Evolutionary conservation across 2,329 filamentous ascomycete genomes (phyloP).

Genomic region (Teratosphaeria nubilosa): DNA sequence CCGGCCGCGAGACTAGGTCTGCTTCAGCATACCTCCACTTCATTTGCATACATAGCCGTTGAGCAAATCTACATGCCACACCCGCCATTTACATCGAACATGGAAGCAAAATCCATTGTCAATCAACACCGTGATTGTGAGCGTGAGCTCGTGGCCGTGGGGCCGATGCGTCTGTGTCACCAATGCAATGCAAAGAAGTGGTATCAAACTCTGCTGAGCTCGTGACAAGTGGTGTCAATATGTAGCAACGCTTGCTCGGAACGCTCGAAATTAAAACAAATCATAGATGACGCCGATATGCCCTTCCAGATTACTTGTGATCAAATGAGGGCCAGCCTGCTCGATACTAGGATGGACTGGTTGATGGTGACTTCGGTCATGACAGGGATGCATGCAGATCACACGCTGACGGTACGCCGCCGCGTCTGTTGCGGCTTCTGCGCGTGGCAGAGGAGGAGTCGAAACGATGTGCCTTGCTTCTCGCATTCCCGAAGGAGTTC

Average conservation of each 20-base stretch:
- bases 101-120: too few species aligned
- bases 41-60: not conserved
- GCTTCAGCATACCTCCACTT: conserved; percentile 9
- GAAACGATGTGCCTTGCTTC: conserved; percentile 74
- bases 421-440: conserved; percentile 55
- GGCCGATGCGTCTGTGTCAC: conserved; percentile 9
- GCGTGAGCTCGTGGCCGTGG: conserved; percentile 9
- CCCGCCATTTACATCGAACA: not conserved
- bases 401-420: conserved; percentile 41
- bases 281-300: not conserved
- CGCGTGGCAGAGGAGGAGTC: conserved; percentile 83
- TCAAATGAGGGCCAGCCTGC: conserved; percentile 11
- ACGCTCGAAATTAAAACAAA: conserved; percentile 6
- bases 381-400: conserved; percentile 6
- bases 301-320: not conserved
- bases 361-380: not conserved
- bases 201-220: not conserved
- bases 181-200: conserved; percentile 5
- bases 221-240: not conserved
- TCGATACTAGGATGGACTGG: not conserved
- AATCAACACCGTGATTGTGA: not conserved
- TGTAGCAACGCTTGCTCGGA: conserved; percentile 8
- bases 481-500: conserved; percentile 74
- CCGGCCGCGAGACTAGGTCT: too few species aligned
- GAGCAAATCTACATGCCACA: not conserved